A percentile compares a stretch with the other conserved stretches of the same genome.
Evolutionary conservation across 805 yeast genomes (phyloP).

Genomic region (Pichia insulana): DNA sequence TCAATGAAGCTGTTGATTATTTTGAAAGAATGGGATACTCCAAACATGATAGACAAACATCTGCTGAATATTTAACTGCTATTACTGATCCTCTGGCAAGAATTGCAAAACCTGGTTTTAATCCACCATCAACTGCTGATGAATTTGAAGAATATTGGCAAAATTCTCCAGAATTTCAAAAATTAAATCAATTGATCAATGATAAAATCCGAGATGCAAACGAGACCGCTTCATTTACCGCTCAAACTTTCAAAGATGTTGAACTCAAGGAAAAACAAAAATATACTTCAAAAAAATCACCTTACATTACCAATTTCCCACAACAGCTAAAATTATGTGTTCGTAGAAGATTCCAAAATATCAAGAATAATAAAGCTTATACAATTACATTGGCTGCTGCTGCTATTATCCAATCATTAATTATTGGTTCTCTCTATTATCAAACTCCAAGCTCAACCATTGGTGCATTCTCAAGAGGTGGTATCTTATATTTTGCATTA

Average conservation of each 20-base stretch:
- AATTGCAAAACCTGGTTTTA: constrained; percentile 39
- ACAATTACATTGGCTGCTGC: constrained; percentile 45
- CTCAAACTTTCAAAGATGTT: constrained; percentile 35
- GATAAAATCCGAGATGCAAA: constrained; percentile 32
- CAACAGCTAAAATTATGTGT: constrained; percentile 45
- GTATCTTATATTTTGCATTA: constrained; percentile 51
- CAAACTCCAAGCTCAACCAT: constrained; percentile 41
- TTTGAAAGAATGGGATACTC: constrained; percentile 57
- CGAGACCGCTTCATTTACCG: constrained; percentile 28
- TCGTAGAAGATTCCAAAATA: constrained; percentile 50
- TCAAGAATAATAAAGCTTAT: constrained; percentile 52
- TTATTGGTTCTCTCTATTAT: constrained; percentile 54
- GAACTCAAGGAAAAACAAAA: constrained; percentile 31
- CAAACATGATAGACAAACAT: constrained; percentile 59
- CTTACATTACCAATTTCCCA: constrained; percentile 33
- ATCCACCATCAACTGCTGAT: constrained; percentile 46
- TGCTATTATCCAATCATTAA: constrained; percentile 47
- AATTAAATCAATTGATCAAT: constrained; percentile 29
- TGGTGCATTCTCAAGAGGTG: constrained; percentile 55
- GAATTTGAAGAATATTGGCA: constrained; percentile 56
- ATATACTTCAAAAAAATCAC: constrained; percentile 30
- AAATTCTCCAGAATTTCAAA: constrained; percentile 44
- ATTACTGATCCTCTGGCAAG: constrained; percentile 60
- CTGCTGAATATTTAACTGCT: constrained; percentile 61
- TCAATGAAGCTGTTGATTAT: constrained; percentile 43